phyloP scores from a whole-genome alignment of 2,329 filamentous ascomycete species.

The Xylariomycetidae sp. region DNA sequence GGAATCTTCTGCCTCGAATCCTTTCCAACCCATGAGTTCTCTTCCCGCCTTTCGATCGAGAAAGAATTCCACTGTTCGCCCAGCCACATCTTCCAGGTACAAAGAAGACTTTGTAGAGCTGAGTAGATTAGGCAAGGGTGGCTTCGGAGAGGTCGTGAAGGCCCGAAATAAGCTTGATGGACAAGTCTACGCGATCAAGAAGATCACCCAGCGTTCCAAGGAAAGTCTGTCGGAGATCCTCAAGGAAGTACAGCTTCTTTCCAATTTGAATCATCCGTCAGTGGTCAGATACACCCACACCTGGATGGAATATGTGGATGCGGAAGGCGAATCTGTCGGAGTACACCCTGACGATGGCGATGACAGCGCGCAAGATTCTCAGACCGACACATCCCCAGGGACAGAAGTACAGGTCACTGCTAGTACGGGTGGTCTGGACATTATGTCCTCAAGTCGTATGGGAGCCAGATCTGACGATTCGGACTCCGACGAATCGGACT shows the following conservation, averaged over 20 bases:
- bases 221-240: conserved; percentile 75
- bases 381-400: conserved; percentile 34
- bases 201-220: conserved; percentile 78
- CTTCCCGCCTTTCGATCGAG: conserved; percentile 42
- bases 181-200: conserved; percentile 93
- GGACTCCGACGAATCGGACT: conserved; percentile 78
- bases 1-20: conserved; percentile 40
- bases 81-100: conserved; percentile 64
- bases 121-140: conserved; percentile 82
- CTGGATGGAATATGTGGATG: conserved; percentile 68
- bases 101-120: conserved; percentile 86
- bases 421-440: conserved; percentile 80
- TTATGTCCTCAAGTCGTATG: conserved; percentile 83
- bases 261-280: conserved; percentile 83
- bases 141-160: conserved; percentile 94
- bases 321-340: conserved; percentile 58
- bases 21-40: conserved; percentile 34
- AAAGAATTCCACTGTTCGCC: conserved; percentile 56
- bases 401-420: conserved; percentile 54
- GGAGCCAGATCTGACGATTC: no score
- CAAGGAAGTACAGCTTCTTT: conserved; percentile 81
- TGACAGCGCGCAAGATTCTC: no score
- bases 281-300: conserved; percentile 90
- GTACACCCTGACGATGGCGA: conserved; percentile 44
- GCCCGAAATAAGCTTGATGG: conserved; percentile 91